Evolutionary conservation across 176 grass and related monocot species (phyloP).

Genomic region (Carex kokanica): DNA sequence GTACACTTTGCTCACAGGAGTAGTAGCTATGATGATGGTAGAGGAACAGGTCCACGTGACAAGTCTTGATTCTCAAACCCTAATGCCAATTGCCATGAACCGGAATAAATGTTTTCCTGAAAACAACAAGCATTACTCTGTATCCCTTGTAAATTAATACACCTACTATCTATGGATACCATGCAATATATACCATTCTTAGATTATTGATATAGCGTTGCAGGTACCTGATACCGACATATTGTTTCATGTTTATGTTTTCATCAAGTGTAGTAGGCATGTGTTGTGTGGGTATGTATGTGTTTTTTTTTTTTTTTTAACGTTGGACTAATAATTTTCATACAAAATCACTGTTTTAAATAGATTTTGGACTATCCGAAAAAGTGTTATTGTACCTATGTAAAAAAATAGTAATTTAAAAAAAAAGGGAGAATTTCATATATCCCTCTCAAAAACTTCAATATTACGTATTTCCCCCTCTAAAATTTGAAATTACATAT

Average conservation of each 20-base stretch:
- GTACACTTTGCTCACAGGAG: neutral
- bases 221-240: neutral
- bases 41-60: conserved; percentile 50
- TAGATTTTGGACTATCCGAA: no score
- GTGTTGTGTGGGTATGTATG: neutral
- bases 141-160: neutral
- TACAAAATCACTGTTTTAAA: no score
- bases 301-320: neutral
- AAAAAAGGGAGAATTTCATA: no score
- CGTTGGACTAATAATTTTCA: no score
- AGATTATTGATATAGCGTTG: neutral
- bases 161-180: neutral
- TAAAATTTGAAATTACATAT: no score
- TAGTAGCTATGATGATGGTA: neutral
- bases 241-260: neutral
- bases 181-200: neutral
- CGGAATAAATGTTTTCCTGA: conserved; percentile 27
- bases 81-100: conserved; percentile 1
- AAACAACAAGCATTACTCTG: neutral
- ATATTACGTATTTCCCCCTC: no score
- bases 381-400: no score
- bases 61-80: conserved; percentile 51
- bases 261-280: neutral
- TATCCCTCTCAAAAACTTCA: no score
- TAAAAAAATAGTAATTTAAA: no score